These are phyloP conservation scores for Russula sp. DNA, from an alignment of 768 basidiomycete genomes.

Conservation along the genomic window DNA sequence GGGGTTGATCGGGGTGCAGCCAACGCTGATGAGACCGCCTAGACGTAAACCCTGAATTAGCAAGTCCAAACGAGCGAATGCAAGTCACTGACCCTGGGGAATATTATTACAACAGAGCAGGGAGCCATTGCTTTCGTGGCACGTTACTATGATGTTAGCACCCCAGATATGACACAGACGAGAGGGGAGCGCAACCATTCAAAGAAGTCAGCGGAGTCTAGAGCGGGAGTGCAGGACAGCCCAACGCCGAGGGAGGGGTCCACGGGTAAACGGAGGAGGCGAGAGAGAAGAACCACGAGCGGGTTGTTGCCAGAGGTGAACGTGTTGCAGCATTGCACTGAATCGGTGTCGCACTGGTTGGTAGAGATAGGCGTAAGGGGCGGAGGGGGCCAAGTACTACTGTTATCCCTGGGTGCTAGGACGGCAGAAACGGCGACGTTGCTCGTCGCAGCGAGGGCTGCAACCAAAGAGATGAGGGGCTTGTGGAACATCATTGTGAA, in stretches of 20 bases:
- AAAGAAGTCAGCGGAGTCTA: too few relatives aligned
- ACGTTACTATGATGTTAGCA: not conserved
- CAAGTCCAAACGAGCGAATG: not conserved
- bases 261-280: not conserved
- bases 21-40: not conserved
- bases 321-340: not conserved
- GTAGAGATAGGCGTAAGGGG: not conserved
- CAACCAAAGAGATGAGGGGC: not conserved
- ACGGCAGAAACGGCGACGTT: not conserved
- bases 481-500: constrained; percentile 1
- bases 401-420: not conserved
- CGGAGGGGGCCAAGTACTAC: too few relatives aligned
- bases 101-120: not conserved
- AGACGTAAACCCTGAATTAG: not conserved
- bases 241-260: not conserved
- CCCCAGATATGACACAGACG: not conserved
- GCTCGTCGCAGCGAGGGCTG: not conserved
- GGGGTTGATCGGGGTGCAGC: not conserved
- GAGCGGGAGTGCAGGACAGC: not conserved
- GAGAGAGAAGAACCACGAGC: not conserved
- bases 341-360: not conserved
- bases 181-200: not conserved
- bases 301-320: not conserved
- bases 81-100: not conserved
- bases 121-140: not conserved